Conservation (phyloP, 768 basidiomycete species). For the Crepidotus variabilis region DNA sequence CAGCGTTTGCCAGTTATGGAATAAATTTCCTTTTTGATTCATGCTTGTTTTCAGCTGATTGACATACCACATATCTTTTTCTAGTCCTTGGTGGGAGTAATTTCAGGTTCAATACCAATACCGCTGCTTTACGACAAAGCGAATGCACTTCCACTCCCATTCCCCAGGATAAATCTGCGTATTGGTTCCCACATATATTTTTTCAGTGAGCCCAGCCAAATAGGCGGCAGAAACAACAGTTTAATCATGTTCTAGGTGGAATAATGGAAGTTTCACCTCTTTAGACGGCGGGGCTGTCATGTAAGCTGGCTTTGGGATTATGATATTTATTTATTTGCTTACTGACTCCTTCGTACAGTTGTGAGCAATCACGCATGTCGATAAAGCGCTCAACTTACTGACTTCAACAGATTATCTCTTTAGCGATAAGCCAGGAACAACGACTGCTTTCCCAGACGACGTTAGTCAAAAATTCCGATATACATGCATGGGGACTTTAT, state of each 20-base stretch:
- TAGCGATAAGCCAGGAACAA: slow-evolving; percentile 39
- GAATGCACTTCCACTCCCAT: slow-evolving; percentile 53
- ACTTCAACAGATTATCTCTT: slow-evolving; percentile 45
- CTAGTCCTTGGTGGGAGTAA: slow-evolving; percentile 52
- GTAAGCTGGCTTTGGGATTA: slow-evolving; percentile 22
- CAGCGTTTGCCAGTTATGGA: background rate
- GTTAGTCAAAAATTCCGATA: slow-evolving; percentile 25
- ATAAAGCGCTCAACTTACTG: background rate
- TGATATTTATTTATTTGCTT: background rate
- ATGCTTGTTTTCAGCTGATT: background rate
- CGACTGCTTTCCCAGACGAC: slow-evolving; percentile 53
- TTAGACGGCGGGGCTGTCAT: slow-evolving; percentile 41
- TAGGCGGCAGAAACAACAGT: background rate
- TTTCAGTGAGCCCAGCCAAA: slow-evolving; percentile 36
- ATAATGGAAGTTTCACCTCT: slow-evolving; percentile 43
- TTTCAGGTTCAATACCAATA: slow-evolving; percentile 39
- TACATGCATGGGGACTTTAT: background rate
- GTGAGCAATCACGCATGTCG: slow-evolving; percentile 4
- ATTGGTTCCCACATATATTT: slow-evolving; percentile 51
- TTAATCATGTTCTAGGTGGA: slow-evolving; percentile 29
- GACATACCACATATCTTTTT: background rate
- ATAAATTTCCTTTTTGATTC: background rate
- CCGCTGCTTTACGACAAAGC: slow-evolving; percentile 38
- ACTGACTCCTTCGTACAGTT: slow-evolving; percentile 7
- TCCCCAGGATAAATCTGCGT: slow-evolving; percentile 48